phyloP scores from a whole-genome alignment of 169 alveolate species.

The Babesia ovata region DNA sequence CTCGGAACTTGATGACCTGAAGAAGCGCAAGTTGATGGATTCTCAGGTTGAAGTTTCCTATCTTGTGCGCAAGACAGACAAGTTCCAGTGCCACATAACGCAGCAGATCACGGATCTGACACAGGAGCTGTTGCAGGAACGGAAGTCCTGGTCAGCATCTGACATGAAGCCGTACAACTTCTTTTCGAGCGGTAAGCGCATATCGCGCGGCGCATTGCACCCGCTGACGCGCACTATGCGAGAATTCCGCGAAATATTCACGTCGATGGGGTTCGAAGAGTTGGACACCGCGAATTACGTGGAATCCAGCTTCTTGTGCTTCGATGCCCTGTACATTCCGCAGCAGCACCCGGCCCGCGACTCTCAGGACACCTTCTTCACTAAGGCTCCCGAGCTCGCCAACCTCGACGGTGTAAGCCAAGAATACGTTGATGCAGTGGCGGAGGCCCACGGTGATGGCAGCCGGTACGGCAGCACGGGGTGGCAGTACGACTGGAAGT shows the following conservation, averaged over 20 bases:
- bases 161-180: constrained; percentile 86
- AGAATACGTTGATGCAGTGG: constrained; percentile 90
- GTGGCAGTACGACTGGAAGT: constrained; percentile 95
- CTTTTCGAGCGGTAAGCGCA: constrained; percentile 85
- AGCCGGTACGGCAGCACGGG: constrained; percentile 97
- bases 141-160: constrained; percentile 81
- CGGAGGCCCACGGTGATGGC: constrained; percentile 90
- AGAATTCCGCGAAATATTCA: constrained; percentile 47
- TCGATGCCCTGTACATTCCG: constrained; percentile 98
- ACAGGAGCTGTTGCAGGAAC: constrained; percentile 84
- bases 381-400: constrained; percentile 77
- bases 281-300: constrained; percentile 97
- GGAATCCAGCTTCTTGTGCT: constrained; percentile 99
- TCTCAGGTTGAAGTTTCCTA: constrained; percentile 60
- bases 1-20: constrained; percentile 58
- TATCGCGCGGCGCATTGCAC: constrained; percentile 87
- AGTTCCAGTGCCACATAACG: constrained; percentile 51
- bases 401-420: constrained; percentile 60
- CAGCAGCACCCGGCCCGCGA: constrained; percentile 99
- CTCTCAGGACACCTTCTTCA: constrained; percentile 98
- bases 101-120: constrained; percentile 85
- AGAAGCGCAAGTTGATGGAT: constrained; percentile 69
- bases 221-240: constrained; percentile 73
- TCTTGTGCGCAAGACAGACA: constrained; percentile 55
- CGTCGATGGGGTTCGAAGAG: constrained; percentile 95